Evolutionary conservation across 169 alveolate genomes (phyloP), one percentile per base, ranked within the genome.

Genomic region (Plasmodium gaboni): DNA sequence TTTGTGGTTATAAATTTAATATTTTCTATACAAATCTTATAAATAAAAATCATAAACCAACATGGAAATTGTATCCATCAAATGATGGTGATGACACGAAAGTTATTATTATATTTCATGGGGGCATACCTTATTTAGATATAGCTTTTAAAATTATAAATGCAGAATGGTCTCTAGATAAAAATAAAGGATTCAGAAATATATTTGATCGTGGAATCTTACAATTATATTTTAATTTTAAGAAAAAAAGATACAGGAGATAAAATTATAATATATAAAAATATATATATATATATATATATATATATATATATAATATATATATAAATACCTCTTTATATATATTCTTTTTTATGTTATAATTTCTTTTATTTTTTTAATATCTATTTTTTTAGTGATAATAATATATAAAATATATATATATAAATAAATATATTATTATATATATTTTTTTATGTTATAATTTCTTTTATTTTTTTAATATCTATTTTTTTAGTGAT

Each of bases 51-150:
- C 94, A 97, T 74, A 94, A 99, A 7, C 99, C 99, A 1, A 94
- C 97, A 73, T 98, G 97, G 96, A 95, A 92, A 73, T 92, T 98
- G 53, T 97, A 96, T 90, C 95, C 96, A 57, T 94, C 96, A 48
- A 38, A 38, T 5, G 46, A 5, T 38, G 99, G 97, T 73, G 88
- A 94, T 17, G 89, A 51, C 19, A 73, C 65, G 4, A 97, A 97
- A 71, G 95, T 97, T 9, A 96, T 98, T 46, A 94, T 98, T 13
- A 97, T 98, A 57, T 98, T 98, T 94, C 96, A 96, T 71, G 99
- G 99, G 0, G 99, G 99, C 1, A 98, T 98, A 0, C 99, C 99
- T 28, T 98, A 98, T 93, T 69, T 91, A 63, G 99, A 98, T 87
- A 94, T 98, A 19, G 99, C 99, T 42, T 98, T 98, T 94, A 97